phyloP scores from a whole-genome alignment of 805 yeast species.

The Kazachstania taianensis region DNA sequence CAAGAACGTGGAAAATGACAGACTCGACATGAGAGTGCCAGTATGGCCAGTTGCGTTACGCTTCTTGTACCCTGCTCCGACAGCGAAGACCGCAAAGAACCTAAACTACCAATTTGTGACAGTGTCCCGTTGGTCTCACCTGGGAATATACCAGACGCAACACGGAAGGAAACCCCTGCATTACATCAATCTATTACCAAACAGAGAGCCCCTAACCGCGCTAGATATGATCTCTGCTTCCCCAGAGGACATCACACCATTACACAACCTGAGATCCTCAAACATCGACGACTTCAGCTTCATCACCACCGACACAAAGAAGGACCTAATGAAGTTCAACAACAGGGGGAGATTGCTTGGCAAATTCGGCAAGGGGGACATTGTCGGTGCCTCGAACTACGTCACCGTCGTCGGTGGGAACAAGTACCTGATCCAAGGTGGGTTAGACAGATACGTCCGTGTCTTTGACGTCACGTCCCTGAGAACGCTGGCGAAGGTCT shows the following conservation, averaged over 20 bases:
- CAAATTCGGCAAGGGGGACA: constrained; percentile 68
- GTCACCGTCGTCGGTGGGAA: constrained; percentile 22
- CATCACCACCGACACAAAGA: constrained; percentile 64
- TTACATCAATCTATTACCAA: constrained; percentile 25
- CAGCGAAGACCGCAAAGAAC: constrained; percentile 9
- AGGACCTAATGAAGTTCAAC: constrained; percentile 49
- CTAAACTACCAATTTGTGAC: constrained; percentile 42
- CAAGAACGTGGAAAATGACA: constrained; percentile 74
- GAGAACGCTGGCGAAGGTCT: constrained; percentile 56
- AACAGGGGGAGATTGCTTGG: constrained; percentile 48
- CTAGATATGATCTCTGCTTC: constrained; percentile 13
- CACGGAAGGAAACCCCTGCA: constrained; percentile 57
- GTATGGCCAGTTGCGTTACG: constrained; percentile 55
- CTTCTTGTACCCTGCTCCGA: constrained; percentile 35
- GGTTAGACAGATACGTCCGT: constrained; percentile 78
- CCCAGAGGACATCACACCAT: constrained; percentile 8
- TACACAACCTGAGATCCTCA: constrained; percentile 15
- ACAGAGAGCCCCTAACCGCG: constrained; percentile 21
- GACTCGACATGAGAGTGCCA: constrained; percentile 70
- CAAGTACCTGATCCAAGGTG: constrained; percentile 59
- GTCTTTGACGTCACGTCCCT: constrained; percentile 57
- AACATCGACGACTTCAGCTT: constrained; percentile 32
- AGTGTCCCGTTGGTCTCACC: constrained; percentile 46
- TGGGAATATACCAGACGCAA: constrained; percentile 61
- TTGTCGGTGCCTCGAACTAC: constrained; percentile 42